Evolutionary conservation across 2,329 filamentous ascomycete species (phyloP).

Genomic region (Penicillium polonicum): DNA sequence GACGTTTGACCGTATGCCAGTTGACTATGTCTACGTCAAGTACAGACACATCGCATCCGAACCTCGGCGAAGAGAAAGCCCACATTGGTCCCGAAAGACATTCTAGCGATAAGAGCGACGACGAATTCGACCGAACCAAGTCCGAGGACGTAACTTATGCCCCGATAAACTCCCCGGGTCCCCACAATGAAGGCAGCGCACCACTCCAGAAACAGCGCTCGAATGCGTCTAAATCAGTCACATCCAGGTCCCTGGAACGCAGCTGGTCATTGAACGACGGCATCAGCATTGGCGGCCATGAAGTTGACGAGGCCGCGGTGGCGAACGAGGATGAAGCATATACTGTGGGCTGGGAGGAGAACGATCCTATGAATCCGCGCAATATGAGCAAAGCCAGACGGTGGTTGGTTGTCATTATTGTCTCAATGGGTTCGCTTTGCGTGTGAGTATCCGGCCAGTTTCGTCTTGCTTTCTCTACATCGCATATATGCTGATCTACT

Average conservation of each 20-base stretch:
- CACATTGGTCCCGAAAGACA: constrained; percentile 5
- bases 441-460: constrained; percentile 61
- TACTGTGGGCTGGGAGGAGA: constrained; percentile 73
- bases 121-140: constrained; percentile 11
- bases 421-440: constrained; percentile 72
- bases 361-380: constrained; percentile 72
- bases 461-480: neutral
- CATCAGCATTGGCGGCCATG: constrained; percentile 26
- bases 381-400: constrained; percentile 66
- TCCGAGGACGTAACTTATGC: constrained; percentile 16
- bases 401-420: constrained; percentile 75
- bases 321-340: constrained; percentile 47
- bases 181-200: constrained; percentile 14
- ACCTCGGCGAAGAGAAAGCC: constrained; percentile 9
- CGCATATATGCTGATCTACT: neutral
- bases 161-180: constrained; percentile 22
- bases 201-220: constrained; percentile 24
- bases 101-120: constrained; percentile 3
- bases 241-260: constrained; percentile 24
- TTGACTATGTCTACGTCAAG: constrained; percentile 1
- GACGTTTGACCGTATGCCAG: neutral
- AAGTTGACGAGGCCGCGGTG: constrained; percentile 21
- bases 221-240: constrained; percentile 22
- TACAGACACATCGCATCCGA: constrained; percentile 4
- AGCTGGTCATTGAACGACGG: constrained; percentile 41